Conservation (phyloP, 352 stramenopile genomes). For the Pseudoperonospora humuli region DNA sequence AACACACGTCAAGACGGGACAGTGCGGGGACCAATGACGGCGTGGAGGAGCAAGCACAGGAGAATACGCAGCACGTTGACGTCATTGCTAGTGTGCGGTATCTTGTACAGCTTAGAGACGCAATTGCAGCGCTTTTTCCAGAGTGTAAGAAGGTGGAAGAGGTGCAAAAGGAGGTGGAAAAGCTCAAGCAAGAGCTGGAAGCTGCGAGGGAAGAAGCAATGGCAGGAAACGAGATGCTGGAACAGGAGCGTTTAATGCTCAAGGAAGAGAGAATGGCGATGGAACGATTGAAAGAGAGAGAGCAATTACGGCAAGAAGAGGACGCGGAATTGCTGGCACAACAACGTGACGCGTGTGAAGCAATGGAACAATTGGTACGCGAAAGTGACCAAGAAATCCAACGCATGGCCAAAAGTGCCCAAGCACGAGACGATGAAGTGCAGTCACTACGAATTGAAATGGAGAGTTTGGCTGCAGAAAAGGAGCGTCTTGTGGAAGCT, state of each 20-base stretch:
- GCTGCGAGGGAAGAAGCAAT: not conserved
- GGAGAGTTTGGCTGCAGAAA: constrained; percentile 14
- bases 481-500: constrained; percentile 10
- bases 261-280: constrained; percentile 26
- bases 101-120: constrained; percentile 17
- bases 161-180: constrained; percentile 8
- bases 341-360: constrained; percentile 34
- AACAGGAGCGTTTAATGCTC: not conserved
- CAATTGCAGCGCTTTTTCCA: constrained; percentile 12
- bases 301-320: constrained; percentile 29
- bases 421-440: constrained; percentile 25
- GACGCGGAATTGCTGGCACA: constrained; percentile 29
- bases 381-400: constrained; percentile 39
- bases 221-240: constrained; percentile 5
- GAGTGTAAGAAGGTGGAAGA: constrained; percentile 12
- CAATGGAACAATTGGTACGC: constrained; percentile 34
- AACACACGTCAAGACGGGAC: not conserved
- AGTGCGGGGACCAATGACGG: constrained; percentile 1
- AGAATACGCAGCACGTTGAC: constrained; percentile 2
- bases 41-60: constrained; percentile 1
- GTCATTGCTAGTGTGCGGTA: constrained; percentile 9
- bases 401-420: constrained; percentile 25
- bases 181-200: not conserved
- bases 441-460: constrained; percentile 21
- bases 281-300: constrained; percentile 22